Percentiles rank a stretch among this genome's conserved stretches.
Evolutionary conservation across 2,329 filamentous ascomycete genomes (phyloP).

Genomic region (Aspergillus pseudoglaucus): DNA sequence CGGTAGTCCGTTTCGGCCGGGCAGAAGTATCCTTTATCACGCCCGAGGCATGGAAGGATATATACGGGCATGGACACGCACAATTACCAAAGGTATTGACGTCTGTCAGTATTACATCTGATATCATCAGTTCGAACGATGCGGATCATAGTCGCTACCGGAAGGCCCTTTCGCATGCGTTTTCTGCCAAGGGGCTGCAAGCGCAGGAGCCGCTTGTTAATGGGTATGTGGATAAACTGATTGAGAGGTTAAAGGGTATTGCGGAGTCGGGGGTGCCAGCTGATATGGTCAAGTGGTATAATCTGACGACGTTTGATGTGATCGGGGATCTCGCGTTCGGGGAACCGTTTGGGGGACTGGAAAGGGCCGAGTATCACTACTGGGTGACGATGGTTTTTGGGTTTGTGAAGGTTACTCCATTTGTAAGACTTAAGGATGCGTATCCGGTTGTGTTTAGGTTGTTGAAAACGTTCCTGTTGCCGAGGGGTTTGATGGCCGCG

Average conservation of each 20-base stretch:
- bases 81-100: conserved; percentile 1
- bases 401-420: conserved; percentile 2
- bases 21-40: conserved; percentile 26
- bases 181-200: conserved; percentile 34
- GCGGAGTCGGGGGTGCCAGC: conserved; percentile 2
- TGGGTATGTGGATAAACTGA: conserved; percentile 23
- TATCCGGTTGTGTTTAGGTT: conserved; percentile 2
- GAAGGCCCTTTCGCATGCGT: conserved; percentile 28
- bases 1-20: conserved; percentile 24
- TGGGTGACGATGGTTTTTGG: conserved; percentile 17
- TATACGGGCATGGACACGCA: conserved; percentile 13
- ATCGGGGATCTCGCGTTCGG: conserved; percentile 22
- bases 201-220: conserved; percentile 31
- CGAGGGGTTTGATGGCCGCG: neutral
- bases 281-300: conserved; percentile 21
- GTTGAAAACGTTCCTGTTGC: neutral
- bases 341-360: conserved; percentile 17
- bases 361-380: conserved; percentile 12
- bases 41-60: conserved; percentile 19
- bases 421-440: neutral
- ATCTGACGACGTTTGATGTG: conserved; percentile 20
- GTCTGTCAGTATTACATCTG: neutral
- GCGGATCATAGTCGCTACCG: conserved; percentile 21
- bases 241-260: conserved; percentile 15
- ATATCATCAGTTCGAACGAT: conserved; percentile 11